These are phyloP conservation scores for Rhodotorula sp. DNA, from an alignment of 1,284 basidiomycete genomes.

Conservation along the genomic window DNA sequence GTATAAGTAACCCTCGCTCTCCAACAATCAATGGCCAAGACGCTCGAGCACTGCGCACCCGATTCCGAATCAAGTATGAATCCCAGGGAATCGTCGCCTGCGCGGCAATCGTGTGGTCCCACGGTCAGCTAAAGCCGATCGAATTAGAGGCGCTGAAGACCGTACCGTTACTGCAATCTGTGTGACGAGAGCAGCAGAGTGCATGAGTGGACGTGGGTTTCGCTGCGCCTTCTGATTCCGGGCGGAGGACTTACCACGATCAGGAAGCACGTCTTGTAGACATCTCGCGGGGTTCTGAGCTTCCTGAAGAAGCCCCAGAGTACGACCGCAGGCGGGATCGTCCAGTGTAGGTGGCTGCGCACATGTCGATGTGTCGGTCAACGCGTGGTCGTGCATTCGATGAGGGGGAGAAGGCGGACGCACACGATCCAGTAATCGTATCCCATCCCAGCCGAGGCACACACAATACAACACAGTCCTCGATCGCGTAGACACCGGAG, in stretches of 20 bases:
- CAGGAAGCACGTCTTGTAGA: constrained; percentile 30
- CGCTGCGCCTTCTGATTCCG: not conserved
- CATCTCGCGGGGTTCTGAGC: constrained; percentile 31
- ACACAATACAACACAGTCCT: not conserved
- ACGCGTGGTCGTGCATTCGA: not conserved
- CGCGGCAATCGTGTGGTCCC: not conserved
- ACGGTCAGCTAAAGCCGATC: no score
- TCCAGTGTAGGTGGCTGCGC: constrained; percentile 33
- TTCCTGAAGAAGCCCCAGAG: constrained; percentile 30
- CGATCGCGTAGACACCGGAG: not conserved
- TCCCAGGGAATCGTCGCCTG: constrained; percentile 46
- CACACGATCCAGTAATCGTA: constrained; percentile 34
- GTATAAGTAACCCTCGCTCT: not conserved
- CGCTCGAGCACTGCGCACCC: constrained; percentile 5
- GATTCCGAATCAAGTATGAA: constrained; percentile 44
- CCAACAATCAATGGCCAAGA: not conserved
- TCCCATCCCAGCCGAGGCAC: not conserved
- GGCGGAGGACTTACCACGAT: constrained; percentile 12
- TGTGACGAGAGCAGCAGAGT: not conserved
- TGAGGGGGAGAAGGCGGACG: not conserved
- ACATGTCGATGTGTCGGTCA: not conserved
- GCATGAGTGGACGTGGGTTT: not conserved
- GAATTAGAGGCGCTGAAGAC: no score
- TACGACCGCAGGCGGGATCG: constrained; percentile 30
- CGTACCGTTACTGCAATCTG: constrained; percentile 32